These are phyloP conservation scores for Cinchona pubescens DNA, from an alignment of 257 asterid species.

Conservation along the genomic window DNA sequence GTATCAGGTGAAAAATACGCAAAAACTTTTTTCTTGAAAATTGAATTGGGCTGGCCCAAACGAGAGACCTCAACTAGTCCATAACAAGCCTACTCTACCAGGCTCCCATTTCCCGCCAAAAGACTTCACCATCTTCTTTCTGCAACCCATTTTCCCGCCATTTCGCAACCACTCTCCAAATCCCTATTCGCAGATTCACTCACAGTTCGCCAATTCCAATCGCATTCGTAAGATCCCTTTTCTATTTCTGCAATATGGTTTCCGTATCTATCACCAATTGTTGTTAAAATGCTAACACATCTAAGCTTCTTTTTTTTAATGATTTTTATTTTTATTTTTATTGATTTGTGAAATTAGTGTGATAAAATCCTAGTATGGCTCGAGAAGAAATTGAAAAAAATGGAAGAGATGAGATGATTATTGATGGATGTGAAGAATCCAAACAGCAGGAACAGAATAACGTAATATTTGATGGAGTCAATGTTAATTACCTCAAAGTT, in stretches of 20 bases:
- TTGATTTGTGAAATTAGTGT: constrained; percentile 5
- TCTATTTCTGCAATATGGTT: not conserved
- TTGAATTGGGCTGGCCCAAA: not conserved
- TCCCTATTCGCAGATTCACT: not conserved
- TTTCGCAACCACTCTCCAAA: not conserved
- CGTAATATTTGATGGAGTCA: constrained; percentile 53
- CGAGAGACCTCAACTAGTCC: constrained; percentile 19
- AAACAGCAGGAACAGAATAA: constrained; percentile 23
- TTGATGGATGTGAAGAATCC: constrained; percentile 42
- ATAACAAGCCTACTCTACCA: not conserved
- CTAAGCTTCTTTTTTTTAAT: not conserved
- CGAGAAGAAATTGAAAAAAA: constrained; percentile 39
- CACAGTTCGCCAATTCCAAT: not conserved
- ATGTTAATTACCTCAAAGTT: constrained; percentile 59
- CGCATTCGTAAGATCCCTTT: constrained; percentile 1
- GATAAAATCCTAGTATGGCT: constrained; percentile 23
- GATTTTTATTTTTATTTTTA: not conserved
- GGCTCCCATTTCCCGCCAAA: constrained; percentile 21
- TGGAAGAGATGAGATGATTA: constrained; percentile 54
- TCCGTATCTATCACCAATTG: too few species aligned
- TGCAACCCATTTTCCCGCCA: constrained; percentile 20
- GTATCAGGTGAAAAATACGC: too few species aligned
- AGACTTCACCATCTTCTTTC: not conserved
- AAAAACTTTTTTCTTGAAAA: not conserved
- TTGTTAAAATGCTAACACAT: too few species aligned